Percentiles rank a stretch among this genome's conserved stretches.
phyloP scores from a whole-genome alignment of 2,329 filamentous ascomycete genomes.

The Diaporthe sp. region DNA sequence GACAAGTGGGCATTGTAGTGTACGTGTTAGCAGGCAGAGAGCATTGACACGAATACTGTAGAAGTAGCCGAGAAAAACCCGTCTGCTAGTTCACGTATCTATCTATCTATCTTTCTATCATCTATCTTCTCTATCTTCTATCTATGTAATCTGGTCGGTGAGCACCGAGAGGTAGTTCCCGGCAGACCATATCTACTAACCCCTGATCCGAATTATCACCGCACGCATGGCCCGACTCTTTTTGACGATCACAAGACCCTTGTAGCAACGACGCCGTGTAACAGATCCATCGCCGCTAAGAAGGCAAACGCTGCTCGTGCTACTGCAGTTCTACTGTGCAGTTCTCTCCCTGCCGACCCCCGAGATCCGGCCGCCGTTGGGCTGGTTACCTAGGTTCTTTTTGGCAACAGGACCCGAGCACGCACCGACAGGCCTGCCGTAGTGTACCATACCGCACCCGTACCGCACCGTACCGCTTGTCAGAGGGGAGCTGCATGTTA shows the following conservation, averaged over 20 bases:
- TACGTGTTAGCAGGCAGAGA: not conserved
- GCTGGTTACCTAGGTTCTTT: conserved; percentile 3
- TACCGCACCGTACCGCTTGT: conserved; percentile 11
- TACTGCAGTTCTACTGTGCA: not conserved
- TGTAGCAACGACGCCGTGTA: conserved; percentile 15
- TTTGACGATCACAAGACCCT: conserved; percentile 12
- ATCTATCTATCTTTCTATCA: not conserved
- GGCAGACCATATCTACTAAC: not conserved
- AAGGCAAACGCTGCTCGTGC: not conserved
- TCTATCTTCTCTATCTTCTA: not conserved
- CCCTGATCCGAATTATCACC: conserved; percentile 1
- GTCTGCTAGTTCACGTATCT: not conserved
- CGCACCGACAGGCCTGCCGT: not conserved
- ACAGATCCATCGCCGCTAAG: conserved; percentile 23
- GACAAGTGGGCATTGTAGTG: conserved; percentile 5
- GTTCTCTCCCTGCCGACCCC: conserved; percentile 20
- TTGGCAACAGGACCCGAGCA: conserved; percentile 23
- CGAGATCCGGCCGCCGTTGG: conserved; percentile 24
- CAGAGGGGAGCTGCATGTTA: not conserved
- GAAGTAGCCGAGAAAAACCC: not conserved
- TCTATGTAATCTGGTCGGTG: conserved; percentile 12
- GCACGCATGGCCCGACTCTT: not conserved
- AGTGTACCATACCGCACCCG: not conserved
- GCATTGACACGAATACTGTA: not conserved
- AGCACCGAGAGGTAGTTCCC: conserved; percentile 7